A percentile compares a stretch with the other conserved stretches of the same genome.
phyloP scores from a whole-genome alignment of 2,329 filamentous ascomycete species.

The Alternaria angustiovoidea region DNA sequence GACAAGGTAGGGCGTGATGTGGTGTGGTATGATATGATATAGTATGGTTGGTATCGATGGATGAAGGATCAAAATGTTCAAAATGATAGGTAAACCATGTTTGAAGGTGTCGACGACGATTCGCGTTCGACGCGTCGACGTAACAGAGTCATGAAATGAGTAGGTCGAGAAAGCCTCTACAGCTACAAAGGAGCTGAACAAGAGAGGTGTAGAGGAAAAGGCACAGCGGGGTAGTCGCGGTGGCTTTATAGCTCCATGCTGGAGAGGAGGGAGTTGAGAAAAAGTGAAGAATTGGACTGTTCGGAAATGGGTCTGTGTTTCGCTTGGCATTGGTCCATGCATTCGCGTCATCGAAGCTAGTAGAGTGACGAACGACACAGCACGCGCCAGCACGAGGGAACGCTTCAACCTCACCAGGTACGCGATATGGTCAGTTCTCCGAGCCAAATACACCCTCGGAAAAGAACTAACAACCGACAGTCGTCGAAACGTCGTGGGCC shows the following conservation, averaged over 20 bases:
- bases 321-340: conserved; percentile 15
- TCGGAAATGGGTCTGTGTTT: not conserved
- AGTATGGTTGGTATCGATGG: not conserved
- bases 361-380: not conserved
- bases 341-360: conserved; percentile 30
- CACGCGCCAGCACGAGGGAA: not conserved
- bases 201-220: not conserved
- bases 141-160: not conserved
- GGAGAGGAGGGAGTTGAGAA: not conserved
- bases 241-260: not conserved
- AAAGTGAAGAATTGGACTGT: conserved; percentile 11
- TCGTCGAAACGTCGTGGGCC: conserved; percentile 42
- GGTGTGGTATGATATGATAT: no score
- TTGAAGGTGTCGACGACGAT: not conserved
- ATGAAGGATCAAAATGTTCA: not conserved
- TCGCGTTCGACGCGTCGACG: conserved; percentile 4
- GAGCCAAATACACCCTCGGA: not conserved
- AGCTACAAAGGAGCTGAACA: not conserved
- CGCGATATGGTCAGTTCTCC: conserved; percentile 29
- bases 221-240: not conserved
- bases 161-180: not conserved
- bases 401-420: not conserved
- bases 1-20: not conserved
- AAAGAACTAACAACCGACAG: conserved; percentile 23
- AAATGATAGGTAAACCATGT: not conserved